phyloP scores from a whole-genome alignment of 768 basidiomycete genomes.

The Filobasidium floriforme region DNA sequence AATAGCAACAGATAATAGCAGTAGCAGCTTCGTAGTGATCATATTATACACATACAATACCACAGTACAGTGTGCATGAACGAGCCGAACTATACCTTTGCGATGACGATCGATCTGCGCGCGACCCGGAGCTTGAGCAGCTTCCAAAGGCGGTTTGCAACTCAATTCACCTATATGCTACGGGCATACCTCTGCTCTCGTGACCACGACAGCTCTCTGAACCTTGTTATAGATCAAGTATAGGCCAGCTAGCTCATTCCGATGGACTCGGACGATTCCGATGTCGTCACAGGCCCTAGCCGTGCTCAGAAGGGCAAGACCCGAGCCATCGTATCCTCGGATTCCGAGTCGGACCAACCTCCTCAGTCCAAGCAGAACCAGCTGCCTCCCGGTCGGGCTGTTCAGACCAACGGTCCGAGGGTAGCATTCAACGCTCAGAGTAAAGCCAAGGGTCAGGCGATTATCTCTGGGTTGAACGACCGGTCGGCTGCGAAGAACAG shows the following conservation, averaged over 20 bases:
- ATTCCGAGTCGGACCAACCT: neutral
- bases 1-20: too few relatives aligned
- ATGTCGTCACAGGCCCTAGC: neutral
- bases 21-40: too few relatives aligned
- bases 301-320: neutral
- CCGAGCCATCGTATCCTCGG: slow-evolving; percentile 6
- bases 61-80: too few relatives aligned
- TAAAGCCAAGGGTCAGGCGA: neutral
- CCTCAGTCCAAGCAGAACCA: neutral
- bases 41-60: too few relatives aligned
- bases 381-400: neutral
- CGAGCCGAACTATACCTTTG: too few relatives aligned
- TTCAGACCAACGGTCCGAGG: neutral
- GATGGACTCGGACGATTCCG: slow-evolving; percentile 7
- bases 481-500: neutral
- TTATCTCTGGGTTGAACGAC: slow-evolving; percentile 5
- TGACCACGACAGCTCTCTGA: too few relatives aligned
- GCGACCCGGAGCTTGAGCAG: too few relatives aligned
- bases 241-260: neutral
- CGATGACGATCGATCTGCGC: too few relatives aligned
- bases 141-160: too few relatives aligned
- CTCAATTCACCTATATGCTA: too few relatives aligned
- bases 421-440: slow-evolving; percentile 5
- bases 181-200: too few relatives aligned
- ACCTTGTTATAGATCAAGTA: too few relatives aligned